Evolutionary conservation across 2,329 filamentous ascomycete species (phyloP).

Genomic region (Ceratocystis eucalypticola): DNA sequence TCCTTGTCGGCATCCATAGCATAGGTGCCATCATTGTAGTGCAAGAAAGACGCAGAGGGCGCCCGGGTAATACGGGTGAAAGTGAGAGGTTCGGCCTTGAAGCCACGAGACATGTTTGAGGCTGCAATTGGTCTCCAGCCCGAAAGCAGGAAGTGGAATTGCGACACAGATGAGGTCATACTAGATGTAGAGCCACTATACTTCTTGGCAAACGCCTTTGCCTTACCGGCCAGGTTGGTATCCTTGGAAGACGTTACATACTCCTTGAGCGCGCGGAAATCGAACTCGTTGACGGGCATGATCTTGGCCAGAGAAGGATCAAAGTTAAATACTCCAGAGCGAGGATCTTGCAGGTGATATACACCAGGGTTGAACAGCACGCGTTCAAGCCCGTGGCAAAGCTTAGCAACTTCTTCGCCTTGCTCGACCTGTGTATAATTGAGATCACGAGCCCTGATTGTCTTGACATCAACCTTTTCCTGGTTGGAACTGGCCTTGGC

Average conservation of each 20-base stretch:
- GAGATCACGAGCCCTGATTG: constrained; percentile 23
- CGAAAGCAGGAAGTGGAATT: constrained; percentile 88
- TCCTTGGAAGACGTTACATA: constrained; percentile 92
- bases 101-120: constrained; percentile 51
- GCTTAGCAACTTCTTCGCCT: constrained; percentile 37
- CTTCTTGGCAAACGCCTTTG: constrained; percentile 52
- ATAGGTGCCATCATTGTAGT: constrained; percentile 72
- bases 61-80: constrained; percentile 62
- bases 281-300: constrained; percentile 86
- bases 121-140: constrained; percentile 62
- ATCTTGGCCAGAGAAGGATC: constrained; percentile 87
- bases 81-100: constrained; percentile 44
- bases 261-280: constrained; percentile 71
- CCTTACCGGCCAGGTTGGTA: constrained; percentile 52
- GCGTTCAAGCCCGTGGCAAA: constrained; percentile 66
- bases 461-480: constrained; percentile 24
- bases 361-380: constrained; percentile 94
- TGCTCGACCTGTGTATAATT: constrained; percentile 26
- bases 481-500: background rate
- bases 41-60: constrained; percentile 69
- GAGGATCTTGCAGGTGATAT: constrained; percentile 78
- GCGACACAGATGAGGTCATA: constrained; percentile 75
- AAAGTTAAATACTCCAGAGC: constrained; percentile 86
- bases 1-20: constrained; percentile 95
- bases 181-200: constrained; percentile 95